Conservation (phyloP, 495 filamentous ascomycete species). For the Penicillium steckii region DNA sequence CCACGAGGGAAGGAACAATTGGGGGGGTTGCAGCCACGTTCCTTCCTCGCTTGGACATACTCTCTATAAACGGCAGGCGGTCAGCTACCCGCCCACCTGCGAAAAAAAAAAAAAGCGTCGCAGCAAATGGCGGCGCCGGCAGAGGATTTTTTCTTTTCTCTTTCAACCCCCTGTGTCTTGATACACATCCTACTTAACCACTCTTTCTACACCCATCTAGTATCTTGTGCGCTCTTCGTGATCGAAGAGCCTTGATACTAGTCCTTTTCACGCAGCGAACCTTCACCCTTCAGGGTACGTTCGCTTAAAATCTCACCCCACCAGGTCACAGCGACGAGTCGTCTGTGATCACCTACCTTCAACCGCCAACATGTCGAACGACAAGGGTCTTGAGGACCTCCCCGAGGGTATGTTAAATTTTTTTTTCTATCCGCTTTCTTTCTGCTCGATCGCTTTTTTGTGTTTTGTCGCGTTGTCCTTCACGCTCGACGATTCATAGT, state of each 20-base stretch:
- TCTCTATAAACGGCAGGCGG: conserved; percentile 18
- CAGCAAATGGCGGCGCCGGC: conserved; percentile 25
- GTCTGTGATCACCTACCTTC: conserved; percentile 67
- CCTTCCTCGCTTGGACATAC: conserved; percentile 13
- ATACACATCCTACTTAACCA: conserved; percentile 26
- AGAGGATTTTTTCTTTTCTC: conserved; percentile 32
- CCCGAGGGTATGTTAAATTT: conserved; percentile 74
- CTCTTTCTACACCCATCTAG: conserved; percentile 31
- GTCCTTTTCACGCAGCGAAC: conserved; percentile 23
- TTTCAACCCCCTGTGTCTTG: conserved; percentile 39
- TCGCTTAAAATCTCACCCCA: conserved; percentile 46
- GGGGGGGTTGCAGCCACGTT: neutral
- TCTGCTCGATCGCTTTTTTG: neutral
- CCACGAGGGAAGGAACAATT: conserved; percentile 2
- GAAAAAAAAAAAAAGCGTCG: conserved; percentile 38
- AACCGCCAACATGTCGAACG: conserved; percentile 88
- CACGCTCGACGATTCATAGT: conserved; percentile 15
- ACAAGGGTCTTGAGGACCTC: conserved; percentile 96
- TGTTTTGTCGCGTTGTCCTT: conserved; percentile 1
- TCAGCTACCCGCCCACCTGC: conserved; percentile 12
- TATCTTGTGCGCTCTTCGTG: conserved; percentile 27
- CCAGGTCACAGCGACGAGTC: conserved; percentile 55
- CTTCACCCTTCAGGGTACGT: conserved; percentile 29
- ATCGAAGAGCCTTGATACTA: conserved; percentile 45
- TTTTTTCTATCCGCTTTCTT: conserved; percentile 3